Conservation (phyloP, 306 rosid genomes). For the Castanea sativa region DNA sequence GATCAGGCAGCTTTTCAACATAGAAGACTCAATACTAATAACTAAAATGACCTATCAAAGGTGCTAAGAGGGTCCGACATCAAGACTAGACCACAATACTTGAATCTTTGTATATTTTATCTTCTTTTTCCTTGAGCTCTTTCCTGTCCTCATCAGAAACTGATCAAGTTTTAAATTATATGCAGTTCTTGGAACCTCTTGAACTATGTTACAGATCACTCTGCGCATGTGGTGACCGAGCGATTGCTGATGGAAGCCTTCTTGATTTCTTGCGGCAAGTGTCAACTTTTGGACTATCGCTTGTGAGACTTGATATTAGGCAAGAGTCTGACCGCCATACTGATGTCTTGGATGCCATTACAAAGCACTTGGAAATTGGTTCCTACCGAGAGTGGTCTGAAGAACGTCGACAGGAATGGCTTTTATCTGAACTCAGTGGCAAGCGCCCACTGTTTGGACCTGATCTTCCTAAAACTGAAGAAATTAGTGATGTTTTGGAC, state of each 20-base stretch:
- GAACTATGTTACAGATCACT: conserved; percentile 93
- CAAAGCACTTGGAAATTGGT: conserved; percentile 84
- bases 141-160: not conserved
- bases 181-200: conserved; percentile 91
- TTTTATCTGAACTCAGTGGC: conserved; percentile 78
- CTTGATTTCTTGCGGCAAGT: conserved; percentile 97
- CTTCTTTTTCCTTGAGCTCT: too few species aligned
- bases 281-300: conserved; percentile 92
- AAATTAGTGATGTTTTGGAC: conserved; percentile 82
- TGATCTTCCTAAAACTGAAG: conserved; percentile 90
- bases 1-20: too few species aligned
- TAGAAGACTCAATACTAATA: too few species aligned
- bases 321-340: conserved; percentile 96
- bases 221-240: conserved; percentile 81
- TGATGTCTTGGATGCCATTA: conserved; percentile 86
- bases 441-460: conserved; percentile 93
- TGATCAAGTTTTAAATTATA: conserved; percentile 32
- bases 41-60: too few species aligned
- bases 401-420: conserved; percentile 88
- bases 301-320: conserved; percentile 93
- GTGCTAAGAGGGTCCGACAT: too few species aligned
- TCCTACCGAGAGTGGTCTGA: conserved; percentile 95
- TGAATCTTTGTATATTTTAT: too few species aligned
- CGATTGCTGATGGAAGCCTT: conserved; percentile 94
- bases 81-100: too few species aligned